Percentiles rank a stretch among this genome's conserved stretches.
Evolutionary conservation across 139 green algal species (phyloP).

Genomic region (Chlorella ohadii): DNA sequence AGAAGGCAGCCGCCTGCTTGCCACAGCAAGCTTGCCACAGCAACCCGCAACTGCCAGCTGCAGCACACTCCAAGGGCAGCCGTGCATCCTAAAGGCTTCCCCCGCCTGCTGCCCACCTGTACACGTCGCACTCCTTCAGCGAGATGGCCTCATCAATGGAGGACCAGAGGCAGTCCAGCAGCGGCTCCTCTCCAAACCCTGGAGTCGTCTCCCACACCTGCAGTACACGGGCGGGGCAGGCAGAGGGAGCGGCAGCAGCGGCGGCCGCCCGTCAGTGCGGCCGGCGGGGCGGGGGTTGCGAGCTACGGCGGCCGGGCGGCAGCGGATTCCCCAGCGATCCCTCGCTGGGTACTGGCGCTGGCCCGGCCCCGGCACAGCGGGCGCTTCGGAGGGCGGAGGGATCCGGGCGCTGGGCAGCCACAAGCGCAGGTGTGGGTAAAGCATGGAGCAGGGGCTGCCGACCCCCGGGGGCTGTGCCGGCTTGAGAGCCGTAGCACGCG

Average conservation of each 20-base stretch:
- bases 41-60: too few relatives aligned
- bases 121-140: constrained; percentile 95
- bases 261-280: background rate
- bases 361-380: background rate
- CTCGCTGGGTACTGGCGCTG: background rate
- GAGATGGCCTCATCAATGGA: constrained; percentile 93
- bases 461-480: background rate
- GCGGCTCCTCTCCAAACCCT: constrained; percentile 76
- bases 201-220: constrained; percentile 91
- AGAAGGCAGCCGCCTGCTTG: too few relatives aligned
- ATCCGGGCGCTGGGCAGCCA: background rate
- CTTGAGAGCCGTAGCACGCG: background rate
- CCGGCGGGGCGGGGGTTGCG: too few relatives aligned
- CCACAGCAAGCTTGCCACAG: too few relatives aligned
- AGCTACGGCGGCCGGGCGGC: background rate
- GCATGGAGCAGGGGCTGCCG: background rate
- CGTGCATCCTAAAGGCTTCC: too few relatives aligned
- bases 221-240: background rate
- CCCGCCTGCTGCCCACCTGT: constrained; percentile 56
- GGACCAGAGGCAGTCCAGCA: constrained; percentile 90
- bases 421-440: background rate
- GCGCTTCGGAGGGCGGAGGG: constrained; percentile 1
- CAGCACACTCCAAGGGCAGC: too few relatives aligned
- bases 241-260: background rate
- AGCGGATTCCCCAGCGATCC: background rate